phyloP scores from a whole-genome alignment of 2,329 filamentous ascomycete genomes.

The Cytospora paraplurivora region DNA sequence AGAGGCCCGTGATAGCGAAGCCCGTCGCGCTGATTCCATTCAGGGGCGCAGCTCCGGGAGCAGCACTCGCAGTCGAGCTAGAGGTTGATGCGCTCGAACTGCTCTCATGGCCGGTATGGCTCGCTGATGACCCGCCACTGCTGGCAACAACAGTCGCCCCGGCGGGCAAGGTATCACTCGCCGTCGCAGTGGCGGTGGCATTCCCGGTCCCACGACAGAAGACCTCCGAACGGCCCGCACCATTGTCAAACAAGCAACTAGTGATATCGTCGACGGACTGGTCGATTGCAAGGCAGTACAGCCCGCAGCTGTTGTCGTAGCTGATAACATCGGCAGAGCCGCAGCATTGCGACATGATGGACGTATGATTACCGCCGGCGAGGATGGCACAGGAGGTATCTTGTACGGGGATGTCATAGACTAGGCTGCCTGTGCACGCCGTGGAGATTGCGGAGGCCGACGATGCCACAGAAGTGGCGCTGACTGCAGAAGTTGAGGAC shows the following conservation, averaged over 20 bases:
- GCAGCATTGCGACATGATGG: constrained; percentile 37
- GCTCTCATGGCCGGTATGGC: not conserved
- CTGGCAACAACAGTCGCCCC: constrained; percentile 34
- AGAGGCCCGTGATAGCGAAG: constrained; percentile 13
- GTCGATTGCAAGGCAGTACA: constrained; percentile 48
- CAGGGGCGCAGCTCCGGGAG: not conserved
- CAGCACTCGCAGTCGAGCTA: constrained; percentile 11
- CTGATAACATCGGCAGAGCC: constrained; percentile 40
- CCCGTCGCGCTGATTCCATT: not conserved
- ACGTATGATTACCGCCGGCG: constrained; percentile 43
- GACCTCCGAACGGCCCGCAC: constrained; percentile 38
- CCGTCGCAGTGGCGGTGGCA: constrained; percentile 41
- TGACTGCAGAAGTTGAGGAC: constrained; percentile 14
- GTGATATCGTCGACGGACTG: constrained; percentile 41
- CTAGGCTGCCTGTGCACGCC: constrained; percentile 28
- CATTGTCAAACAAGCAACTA: constrained; percentile 40
- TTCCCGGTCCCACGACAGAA: constrained; percentile 43
- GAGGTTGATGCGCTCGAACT: constrained; percentile 8
- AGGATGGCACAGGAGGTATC: constrained; percentile 50
- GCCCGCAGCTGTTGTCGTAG: constrained; percentile 40
- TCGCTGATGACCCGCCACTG: constrained; percentile 3
- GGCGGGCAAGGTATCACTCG: constrained; percentile 30
- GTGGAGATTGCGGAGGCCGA: constrained; percentile 11
- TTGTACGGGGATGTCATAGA: constrained; percentile 47
- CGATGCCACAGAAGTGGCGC: constrained; percentile 3